Percentiles rank a stretch among this genome's conserved stretches.
phyloP scores from a whole-genome alignment of 345 rosid genomes.

The Microthlaspi erraticum region DNA sequence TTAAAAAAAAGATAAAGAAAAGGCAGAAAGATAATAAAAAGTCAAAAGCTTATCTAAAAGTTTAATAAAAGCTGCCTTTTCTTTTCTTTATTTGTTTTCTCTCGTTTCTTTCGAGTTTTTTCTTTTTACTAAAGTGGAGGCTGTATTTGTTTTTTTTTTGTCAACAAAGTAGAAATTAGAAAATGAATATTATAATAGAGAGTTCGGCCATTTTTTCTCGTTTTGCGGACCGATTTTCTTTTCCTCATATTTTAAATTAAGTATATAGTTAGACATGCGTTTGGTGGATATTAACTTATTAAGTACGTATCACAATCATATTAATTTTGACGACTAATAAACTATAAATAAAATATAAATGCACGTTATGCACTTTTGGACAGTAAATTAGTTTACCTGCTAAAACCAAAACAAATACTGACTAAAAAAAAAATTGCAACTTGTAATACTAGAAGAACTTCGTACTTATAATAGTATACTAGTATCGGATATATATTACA shows the following conservation, averaged over 20 bases:
- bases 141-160: slow-evolving; percentile 3
- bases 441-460: slow-evolving; percentile 5
- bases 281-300: slow-evolving; percentile 22
- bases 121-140: slow-evolving; percentile 14
- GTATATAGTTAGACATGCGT: not conserved
- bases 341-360: too few relatives aligned
- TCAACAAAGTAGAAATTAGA: slow-evolving; percentile 35
- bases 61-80: slow-evolving; percentile 34
- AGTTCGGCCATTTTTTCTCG: slow-evolving; percentile 20
- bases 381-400: not conserved
- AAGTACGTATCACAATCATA: not conserved
- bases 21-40: slow-evolving; percentile 24
- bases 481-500: not conserved
- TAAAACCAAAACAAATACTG: not conserved
- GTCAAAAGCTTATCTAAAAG: slow-evolving; percentile 34
- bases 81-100: slow-evolving; percentile 13
- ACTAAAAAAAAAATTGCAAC: not conserved
- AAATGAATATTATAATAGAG: slow-evolving; percentile 22
- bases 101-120: not conserved
- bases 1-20: slow-evolving; percentile 18
- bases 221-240: not conserved
- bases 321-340: too few relatives aligned
- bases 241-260: slow-evolving; percentile 3
- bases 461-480: too few relatives aligned
- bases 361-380: not conserved